A percentile compares a stretch with the other conserved stretches of the same genome.
These are phyloP conservation scores for Paulownia fortunei DNA, from an alignment of 257 asterid genomes.

Conservation along the genomic window DNA sequence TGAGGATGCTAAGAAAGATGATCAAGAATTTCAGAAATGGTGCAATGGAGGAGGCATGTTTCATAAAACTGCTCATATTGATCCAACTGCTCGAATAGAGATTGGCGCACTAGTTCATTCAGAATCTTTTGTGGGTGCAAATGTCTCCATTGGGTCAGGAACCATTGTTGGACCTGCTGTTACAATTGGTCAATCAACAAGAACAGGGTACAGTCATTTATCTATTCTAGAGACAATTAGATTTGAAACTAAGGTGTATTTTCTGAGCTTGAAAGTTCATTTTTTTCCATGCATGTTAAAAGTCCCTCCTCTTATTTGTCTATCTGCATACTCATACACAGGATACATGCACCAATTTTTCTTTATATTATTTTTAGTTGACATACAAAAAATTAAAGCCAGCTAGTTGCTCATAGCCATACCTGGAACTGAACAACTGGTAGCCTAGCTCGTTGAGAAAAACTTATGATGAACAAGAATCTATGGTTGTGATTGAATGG, in stretches of 20 bases:
- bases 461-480: conserved; percentile 4
- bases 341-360: not conserved
- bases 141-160: conserved; percentile 76
- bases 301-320: not conserved
- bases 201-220: conserved; percentile 63
- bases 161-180: conserved; percentile 78
- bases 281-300: conserved; percentile 9
- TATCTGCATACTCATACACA: not conserved
- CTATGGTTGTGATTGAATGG: no score
- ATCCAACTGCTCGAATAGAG: conserved; percentile 76
- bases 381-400: not conserved
- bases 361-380: conserved; percentile 10
- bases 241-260: not conserved
- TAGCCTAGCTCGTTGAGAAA: not conserved
- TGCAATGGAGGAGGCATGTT: conserved; percentile 78
- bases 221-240: conserved; percentile 13
- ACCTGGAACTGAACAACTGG: conserved; percentile 19
- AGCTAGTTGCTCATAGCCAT: not conserved
- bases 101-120: conserved; percentile 77
- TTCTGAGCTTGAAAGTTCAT: not conserved
- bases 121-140: conserved; percentile 63
- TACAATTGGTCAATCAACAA: conserved; percentile 75
- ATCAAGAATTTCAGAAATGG: conserved; percentile 68
- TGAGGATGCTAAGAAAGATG: conserved; percentile 38
- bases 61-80: conserved; percentile 71